Evolutionary conservation across 2,329 filamentous ascomycete genomes (phyloP).

Genomic region (Talaromyces sp.): DNA sequence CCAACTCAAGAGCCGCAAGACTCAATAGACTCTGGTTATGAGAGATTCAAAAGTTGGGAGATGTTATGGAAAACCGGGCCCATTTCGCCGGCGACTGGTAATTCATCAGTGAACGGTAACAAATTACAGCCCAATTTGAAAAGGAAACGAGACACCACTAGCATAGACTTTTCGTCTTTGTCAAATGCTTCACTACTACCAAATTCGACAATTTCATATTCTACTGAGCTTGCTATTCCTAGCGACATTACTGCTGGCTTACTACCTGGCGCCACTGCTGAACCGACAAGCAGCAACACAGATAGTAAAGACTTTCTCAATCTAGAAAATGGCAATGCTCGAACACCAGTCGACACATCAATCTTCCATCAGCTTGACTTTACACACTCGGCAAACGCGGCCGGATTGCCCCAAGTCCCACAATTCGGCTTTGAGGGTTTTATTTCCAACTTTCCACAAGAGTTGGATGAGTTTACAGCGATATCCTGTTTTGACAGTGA

Average conservation of each 20-base stretch:
- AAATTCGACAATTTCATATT: neutral
- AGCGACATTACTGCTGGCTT: slow-evolving; percentile 18
- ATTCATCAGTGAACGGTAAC: slow-evolving; percentile 15
- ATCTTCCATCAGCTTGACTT: slow-evolving; percentile 23
- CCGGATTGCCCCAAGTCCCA: slow-evolving; percentile 23
- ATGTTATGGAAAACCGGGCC: slow-evolving; percentile 48
- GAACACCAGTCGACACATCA: neutral
- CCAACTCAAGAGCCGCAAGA: slow-evolving; percentile 29
- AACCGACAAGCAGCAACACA: neutral
- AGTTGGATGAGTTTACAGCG: slow-evolving; percentile 39
- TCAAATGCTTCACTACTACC: neutral
- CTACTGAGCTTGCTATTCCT: neutral
- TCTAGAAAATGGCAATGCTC: slow-evolving; percentile 14
- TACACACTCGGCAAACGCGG: slow-evolving; percentile 23
- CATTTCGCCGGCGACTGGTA: slow-evolving; percentile 31
- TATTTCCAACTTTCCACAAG: slow-evolving; percentile 41
- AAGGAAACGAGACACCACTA: neutral
- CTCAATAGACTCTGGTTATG: slow-evolving; percentile 48
- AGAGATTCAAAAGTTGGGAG: slow-evolving; percentile 53
- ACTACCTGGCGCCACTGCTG: neutral
- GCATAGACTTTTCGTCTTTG: neutral
- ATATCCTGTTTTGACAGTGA: slow-evolving; percentile 41
- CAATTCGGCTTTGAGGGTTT: slow-evolving; percentile 40
- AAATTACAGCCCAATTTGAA: neutral
- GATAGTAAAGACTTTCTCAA: slow-evolving; percentile 20